Base-by-base conservation (phyloP, 2,329 filamentous ascomycete species). In the Amylocarpus encephaloides region DNA sequence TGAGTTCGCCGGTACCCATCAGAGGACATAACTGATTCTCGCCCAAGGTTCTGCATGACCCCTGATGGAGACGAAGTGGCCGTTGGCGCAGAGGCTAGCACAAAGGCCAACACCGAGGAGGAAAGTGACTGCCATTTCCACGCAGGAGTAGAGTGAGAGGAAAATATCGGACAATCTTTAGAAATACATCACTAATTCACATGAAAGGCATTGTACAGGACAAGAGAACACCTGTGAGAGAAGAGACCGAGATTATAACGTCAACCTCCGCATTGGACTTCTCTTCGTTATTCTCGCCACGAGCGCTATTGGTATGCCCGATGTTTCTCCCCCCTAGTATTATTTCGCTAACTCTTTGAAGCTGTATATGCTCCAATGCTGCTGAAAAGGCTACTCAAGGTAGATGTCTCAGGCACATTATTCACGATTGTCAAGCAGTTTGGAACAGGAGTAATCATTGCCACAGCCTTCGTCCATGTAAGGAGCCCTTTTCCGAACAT, bases 251-350 rank as follows among this genome's bases (percentile, higher is more conserved):
- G 70, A 79, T 30, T 90, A 89, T 69, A 79, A 90, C 59, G 72
- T 88, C 16, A 73, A 73, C 1, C 72, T 90, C 2, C 78, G 86
- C 7, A 74, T 89, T 45, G 86, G 86, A 1, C 76, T 88, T 0
- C 68, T 90, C 16, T 90, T 90, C 61, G 85, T 82, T 32, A 80
- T 90, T 41, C 71, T 90, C 1, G 75, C 72, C 0, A 86, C 85
- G 1, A 86, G 85, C 58, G 73, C 75, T 0, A 73, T 89, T 19
- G 85, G 82, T 70, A 66, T 50, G 64, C 50, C 26, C 2, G 13
- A 39, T 33, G n/a, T n/a, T n/a, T n/a, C n/a, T n/a, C n/a, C 13
- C 16, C 15, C 12, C 2, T 32, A 9, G 13, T 15, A 34, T 16
- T 1, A 29, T 6, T 42, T 5, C 16, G 6, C 2, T 29, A 13